Percentiles rank a stretch among this genome's conserved stretches.
Conservation (phyloP, 352 stramenopile genomes). For the Phytophthora foliorum region DNA sequence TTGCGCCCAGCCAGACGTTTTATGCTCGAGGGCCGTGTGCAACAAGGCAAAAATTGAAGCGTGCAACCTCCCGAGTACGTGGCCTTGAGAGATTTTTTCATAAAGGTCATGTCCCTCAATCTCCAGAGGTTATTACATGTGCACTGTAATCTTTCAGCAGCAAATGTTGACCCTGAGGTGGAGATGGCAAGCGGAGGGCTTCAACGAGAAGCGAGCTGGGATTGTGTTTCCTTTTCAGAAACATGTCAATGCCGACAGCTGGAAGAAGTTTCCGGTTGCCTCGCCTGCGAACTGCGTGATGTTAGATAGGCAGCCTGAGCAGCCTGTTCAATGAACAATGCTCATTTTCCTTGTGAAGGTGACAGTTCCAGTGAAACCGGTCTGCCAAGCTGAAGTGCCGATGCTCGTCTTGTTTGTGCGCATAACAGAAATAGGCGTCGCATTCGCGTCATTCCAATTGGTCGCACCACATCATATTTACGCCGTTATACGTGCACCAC, state of each 20-base stretch:
- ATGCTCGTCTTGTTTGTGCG: conserved; percentile 3
- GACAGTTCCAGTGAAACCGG: no score
- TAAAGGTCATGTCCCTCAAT: neutral
- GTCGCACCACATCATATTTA: neutral
- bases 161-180: no score
- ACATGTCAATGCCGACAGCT: neutral
- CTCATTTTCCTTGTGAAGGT: no score
- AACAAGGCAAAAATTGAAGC: conserved; percentile 30
- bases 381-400: neutral
- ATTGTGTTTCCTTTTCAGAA: neutral
- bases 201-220: neutral
- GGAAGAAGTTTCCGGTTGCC: neutral
- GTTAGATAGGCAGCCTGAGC: no score
- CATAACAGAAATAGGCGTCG: conserved; percentile 5
- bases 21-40: conserved; percentile 17
- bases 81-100: conserved; percentile 1
- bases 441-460: conserved; percentile 33
- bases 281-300: no score
- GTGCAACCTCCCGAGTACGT: conserved; percentile 2
- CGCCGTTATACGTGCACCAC: conserved; percentile 10
- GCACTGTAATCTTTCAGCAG: no score
- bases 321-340: no score
- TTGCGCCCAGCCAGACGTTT: conserved; percentile 15
- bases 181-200: neutral
- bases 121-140: neutral